Evolutionary conservation across 768 basidiomycete genomes (phyloP).

Genomic region (Russula olivacea): DNA sequence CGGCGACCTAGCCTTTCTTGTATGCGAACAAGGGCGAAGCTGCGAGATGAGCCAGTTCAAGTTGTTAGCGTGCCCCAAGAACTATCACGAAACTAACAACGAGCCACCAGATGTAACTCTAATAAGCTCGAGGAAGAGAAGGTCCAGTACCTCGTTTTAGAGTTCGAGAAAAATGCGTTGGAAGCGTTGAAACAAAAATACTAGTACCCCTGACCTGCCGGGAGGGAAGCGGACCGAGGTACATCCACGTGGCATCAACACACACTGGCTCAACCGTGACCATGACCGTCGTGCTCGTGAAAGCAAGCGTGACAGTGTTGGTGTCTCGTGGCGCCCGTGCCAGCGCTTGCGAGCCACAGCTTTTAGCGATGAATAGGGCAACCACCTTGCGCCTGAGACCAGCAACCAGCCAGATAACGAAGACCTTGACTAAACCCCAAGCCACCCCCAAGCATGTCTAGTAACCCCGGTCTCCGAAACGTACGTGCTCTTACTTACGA

Average conservation of each 20-base stretch:
- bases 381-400: background rate
- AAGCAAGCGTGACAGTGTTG: too few relatives aligned
- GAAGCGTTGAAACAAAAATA: too few relatives aligned
- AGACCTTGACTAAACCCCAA: background rate
- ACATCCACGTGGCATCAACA: background rate
- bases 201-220: too few relatives aligned
- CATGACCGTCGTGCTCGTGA: too few relatives aligned
- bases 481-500: background rate
- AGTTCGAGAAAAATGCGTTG: background rate
- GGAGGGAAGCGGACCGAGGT: background rate
- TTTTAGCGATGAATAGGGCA: background rate
- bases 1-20: too few relatives aligned
- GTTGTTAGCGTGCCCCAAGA: too few relatives aligned
- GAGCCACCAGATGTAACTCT: too few relatives aligned
- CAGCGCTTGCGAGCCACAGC: background rate
- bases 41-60: too few relatives aligned
- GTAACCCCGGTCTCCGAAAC: background rate
- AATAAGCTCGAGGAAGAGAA: background rate
- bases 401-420: background rate
- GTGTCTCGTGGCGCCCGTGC: background rate
- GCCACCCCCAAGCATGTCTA: conserved; percentile 2
- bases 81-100: too few relatives aligned
- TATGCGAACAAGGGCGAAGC: too few relatives aligned
- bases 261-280: too few relatives aligned
- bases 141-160: background rate